A percentile compares a stretch with the other conserved stretches of the same genome.
Conservation (phyloP, 2,329 filamentous ascomycete genomes). For the Alternaria arbusti region DNA sequence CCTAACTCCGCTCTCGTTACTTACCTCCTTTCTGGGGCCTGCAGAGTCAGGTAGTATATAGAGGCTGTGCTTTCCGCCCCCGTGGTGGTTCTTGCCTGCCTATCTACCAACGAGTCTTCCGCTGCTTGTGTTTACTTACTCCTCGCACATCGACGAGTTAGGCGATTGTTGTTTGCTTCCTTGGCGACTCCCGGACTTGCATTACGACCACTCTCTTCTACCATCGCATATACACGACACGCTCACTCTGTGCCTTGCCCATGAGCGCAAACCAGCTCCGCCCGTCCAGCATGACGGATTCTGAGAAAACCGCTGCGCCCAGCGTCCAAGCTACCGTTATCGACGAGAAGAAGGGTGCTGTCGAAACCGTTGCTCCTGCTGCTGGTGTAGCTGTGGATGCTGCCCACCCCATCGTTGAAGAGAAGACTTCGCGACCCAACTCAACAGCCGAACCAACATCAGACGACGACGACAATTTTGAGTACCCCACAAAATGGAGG, state of each 20-base stretch:
- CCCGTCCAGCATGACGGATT: constrained; percentile 40
- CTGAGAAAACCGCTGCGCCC: constrained; percentile 40
- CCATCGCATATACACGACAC: not conserved
- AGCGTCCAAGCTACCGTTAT: constrained; percentile 30
- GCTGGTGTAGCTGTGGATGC: constrained; percentile 25
- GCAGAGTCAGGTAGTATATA: not conserved
- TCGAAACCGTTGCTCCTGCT: constrained; percentile 32
- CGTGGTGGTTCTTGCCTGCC: not conserved
- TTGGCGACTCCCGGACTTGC: not conserved
- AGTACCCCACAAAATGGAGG: constrained; percentile 46
- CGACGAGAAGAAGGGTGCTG: constrained; percentile 35
- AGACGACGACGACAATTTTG: constrained; percentile 39
- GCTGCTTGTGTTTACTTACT: not conserved
- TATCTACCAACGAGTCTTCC: not conserved
- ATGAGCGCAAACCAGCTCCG: constrained; percentile 37
- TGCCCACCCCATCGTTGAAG: constrained; percentile 15
- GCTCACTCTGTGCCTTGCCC: not conserved
- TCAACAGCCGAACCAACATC: constrained; percentile 21
- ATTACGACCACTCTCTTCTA: not conserved
- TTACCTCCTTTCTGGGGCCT: not conserved
- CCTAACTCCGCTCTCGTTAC: not conserved
- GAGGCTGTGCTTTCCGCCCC: not conserved
- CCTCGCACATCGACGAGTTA: not conserved
- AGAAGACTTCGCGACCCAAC: constrained; percentile 21
- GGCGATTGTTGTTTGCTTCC: not conserved